Base-by-base conservation (phyloP, 352 stramenopile species). In the Phytophthora pseudosyringae region DNA sequence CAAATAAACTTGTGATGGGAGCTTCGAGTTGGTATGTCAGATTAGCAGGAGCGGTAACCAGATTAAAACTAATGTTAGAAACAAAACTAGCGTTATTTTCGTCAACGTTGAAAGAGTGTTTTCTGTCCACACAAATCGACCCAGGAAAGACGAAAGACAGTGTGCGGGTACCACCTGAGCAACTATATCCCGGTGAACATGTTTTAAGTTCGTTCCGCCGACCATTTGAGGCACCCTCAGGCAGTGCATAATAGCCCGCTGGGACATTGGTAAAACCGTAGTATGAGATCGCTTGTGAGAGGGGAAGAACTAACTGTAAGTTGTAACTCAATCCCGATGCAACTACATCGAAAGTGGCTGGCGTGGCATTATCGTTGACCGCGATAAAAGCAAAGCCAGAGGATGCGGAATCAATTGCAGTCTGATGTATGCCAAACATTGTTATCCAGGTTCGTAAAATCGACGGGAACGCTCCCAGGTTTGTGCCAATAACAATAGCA, bases 211-310 rank as follows among this genome's bases (percentile, higher is more conserved):
- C 76, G 6, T 73, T 68, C 25, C 70, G 60, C 13, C 67, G 69
- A 50, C 58, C 43, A 32, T 67, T 59, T 9, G 71, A 31, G 5
- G 60, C 64, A 40, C 61, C 64, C 36, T 88, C 78, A 9, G 81
- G 81, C 16, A 75, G 36, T 13, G 74, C 73, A 41, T 90, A 90
- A 50, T 76, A 90, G 7, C 78, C 81, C 4, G 53, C 55, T 18
- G 76, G 78, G 9, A 88, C 73, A 33, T 11, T 61, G 3, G 71
- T 58, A 28, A 61, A 33, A 8, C 41, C 56, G 47, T 88, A 90
- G 33, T 61, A 48, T 2, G 64, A 57, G 1, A 38, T 35, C 10
- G 74, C 70, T 28, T 75, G 55, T 5, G 60, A 13, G 3, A 89
- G 66, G 0, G 78, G 75, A 6, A 87, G 39, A 4, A 16, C 5